Evolutionary conservation across 2,329 filamentous ascomycete species (phyloP).

Genomic region (Penicillium paneum): DNA sequence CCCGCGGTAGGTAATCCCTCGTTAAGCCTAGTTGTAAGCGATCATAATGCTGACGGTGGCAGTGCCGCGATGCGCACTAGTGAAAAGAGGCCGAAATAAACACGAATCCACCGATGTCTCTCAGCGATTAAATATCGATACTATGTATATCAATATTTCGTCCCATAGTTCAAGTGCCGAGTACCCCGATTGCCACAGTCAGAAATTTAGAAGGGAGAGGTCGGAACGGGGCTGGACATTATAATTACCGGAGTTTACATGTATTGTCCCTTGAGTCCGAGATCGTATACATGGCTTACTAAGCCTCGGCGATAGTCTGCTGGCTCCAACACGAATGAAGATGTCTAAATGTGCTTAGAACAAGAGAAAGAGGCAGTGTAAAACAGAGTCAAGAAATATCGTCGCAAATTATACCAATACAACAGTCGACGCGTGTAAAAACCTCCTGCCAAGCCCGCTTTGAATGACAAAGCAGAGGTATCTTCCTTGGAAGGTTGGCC

Average conservation of each 20-base stretch:
- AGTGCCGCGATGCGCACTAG: neutral
- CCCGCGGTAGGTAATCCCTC: neutral
- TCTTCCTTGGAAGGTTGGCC: neutral
- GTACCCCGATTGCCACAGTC: conserved; percentile 17
- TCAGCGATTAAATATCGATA: neutral
- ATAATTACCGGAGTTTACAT: conserved; percentile 18
- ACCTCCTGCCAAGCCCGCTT: neutral
- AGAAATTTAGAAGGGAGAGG: conserved; percentile 20
- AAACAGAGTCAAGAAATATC: neutral
- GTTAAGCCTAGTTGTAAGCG: neutral
- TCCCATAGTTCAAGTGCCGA: conserved; percentile 6
- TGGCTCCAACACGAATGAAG: neutral
- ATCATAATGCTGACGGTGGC: neutral
- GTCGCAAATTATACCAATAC: neutral
- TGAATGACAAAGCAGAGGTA: conserved; percentile 5
- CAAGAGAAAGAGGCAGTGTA: neutral
- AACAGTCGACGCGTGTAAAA: conserved; percentile 6
- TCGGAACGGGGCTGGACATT: conserved; percentile 11
- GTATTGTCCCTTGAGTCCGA: conserved; percentile 2
- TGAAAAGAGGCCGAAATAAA: neutral
- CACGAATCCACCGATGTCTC: neutral
- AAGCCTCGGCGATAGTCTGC: neutral
- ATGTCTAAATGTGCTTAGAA: neutral
- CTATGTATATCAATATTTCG: neutral
- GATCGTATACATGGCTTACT: neutral